Conservation (phyloP, 2,329 filamentous ascomycete species). For the Cordyceps militaris region DNA sequence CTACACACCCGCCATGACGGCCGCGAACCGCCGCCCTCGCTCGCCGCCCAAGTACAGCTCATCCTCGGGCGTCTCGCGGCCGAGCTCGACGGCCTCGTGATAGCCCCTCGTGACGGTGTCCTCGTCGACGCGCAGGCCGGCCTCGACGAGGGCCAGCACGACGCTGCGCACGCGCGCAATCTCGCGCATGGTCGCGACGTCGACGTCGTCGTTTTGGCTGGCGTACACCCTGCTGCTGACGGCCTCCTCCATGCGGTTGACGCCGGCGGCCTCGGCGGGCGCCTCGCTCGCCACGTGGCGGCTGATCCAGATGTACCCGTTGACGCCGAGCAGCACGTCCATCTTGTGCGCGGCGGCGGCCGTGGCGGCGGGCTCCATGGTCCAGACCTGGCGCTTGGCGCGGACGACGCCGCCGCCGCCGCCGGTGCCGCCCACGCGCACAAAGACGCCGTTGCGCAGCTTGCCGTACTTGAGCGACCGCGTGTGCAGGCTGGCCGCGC, state of each 20-base stretch:
- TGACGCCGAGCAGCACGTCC: constrained; percentile 86
- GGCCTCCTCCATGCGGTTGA: constrained; percentile 82
- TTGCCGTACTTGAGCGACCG: constrained; percentile 91
- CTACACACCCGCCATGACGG: constrained; percentile 25
- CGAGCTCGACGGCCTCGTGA: constrained; percentile 70
- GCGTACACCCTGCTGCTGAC: constrained; percentile 84
- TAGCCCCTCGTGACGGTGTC: constrained; percentile 80
- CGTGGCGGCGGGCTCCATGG: constrained; percentile 43
- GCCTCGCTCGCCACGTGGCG: constrained; percentile 66
- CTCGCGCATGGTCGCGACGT: constrained; percentile 70
- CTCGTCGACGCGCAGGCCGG: constrained; percentile 80
- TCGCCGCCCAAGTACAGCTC: constrained; percentile 55
- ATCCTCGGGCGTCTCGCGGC: constrained; percentile 52
- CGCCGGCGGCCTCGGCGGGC: constrained; percentile 42
- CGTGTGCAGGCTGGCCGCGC: constrained; percentile 81
- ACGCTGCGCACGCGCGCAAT: constrained; percentile 79
- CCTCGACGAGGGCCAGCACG: constrained; percentile 74
- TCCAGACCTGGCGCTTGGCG: constrained; percentile 80
- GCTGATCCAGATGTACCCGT: constrained; percentile 94
- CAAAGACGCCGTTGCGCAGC: constrained; percentile 85
- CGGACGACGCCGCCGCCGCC: constrained; percentile 83
- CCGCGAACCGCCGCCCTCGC: constrained; percentile 43
- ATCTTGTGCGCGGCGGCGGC: constrained; percentile 54
- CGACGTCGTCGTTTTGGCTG: constrained; percentile 86
- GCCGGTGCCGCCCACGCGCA: constrained; percentile 72